Percentiles rank a stretch among this genome's conserved stretches.
phyloP scores from a whole-genome alignment of 345 rosid genomes.

The Brassica carinata region DNA sequence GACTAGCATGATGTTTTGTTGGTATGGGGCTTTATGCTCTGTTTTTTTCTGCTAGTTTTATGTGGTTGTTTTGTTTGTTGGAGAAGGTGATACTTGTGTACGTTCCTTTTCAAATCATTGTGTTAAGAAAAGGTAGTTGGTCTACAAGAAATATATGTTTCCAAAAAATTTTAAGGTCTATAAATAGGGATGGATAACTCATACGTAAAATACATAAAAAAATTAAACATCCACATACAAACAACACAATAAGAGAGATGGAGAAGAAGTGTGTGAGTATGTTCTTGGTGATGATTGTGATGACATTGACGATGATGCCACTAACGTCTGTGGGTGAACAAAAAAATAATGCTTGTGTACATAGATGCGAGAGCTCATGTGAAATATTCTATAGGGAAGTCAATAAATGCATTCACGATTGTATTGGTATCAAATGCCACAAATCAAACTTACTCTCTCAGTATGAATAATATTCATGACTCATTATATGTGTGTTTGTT shows the following conservation, averaged over 20 bases:
- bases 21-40: too few species aligned
- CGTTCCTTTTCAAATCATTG: too few species aligned
- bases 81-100: too few species aligned
- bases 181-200: neutral
- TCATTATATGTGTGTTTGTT: neutral
- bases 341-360: neutral
- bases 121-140: too few species aligned
- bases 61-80: too few species aligned
- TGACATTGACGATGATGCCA: neutral
- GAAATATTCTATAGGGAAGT: neutral
- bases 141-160: neutral
- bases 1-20: too few species aligned
- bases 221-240: neutral
- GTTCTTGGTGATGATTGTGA: neutral
- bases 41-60: too few species aligned
- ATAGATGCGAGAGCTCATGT: neutral
- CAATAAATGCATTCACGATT: neutral
- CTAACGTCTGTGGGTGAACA: neutral
- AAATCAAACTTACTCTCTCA: neutral
- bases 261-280: neutral
- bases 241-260: neutral
- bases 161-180: neutral
- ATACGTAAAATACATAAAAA: neutral
- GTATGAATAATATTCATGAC: constrained; percentile 8
- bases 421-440: constrained; percentile 5